phyloP scores from a whole-genome alignment of 139 green algal genomes.

The Nannochloris sp. region DNA sequence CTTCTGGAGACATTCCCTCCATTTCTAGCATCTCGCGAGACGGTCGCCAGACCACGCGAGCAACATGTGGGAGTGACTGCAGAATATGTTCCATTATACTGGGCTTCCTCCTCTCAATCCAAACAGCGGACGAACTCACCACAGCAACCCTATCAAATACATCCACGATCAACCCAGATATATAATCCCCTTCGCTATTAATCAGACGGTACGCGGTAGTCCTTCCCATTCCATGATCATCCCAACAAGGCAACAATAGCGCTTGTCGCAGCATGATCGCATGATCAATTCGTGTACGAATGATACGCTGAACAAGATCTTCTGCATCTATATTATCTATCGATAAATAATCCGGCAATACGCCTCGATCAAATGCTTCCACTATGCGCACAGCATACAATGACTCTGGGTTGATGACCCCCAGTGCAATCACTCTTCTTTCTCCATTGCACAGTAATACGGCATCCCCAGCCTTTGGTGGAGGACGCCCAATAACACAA shows the following conservation, averaged over 20 bases:
- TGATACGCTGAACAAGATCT: neutral
- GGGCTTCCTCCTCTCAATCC: constrained; percentile 30
- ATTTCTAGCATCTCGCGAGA: constrained; percentile 45
- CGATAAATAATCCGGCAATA: neutral
- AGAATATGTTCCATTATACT: constrained; percentile 13
- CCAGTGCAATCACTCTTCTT: constrained; percentile 50
- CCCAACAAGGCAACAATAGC: constrained; percentile 30
- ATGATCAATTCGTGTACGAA: constrained; percentile 12
- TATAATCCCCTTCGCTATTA: constrained; percentile 77
- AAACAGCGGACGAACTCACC: constrained; percentile 35
- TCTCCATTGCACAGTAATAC: constrained; percentile 50
- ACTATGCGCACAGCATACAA: constrained; percentile 62
- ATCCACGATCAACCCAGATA: constrained; percentile 61
- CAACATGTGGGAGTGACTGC: neutral
- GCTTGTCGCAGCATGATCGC: constrained; percentile 34
- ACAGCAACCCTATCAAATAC: constrained; percentile 21
- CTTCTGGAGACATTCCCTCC: constrained; percentile 37
- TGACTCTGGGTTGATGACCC: constrained; percentile 67
- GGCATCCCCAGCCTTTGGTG: constrained; percentile 39
- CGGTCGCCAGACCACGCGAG: constrained; percentile 48
- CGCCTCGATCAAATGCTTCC: neutral
- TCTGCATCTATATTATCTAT: neutral
- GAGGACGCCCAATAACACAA: constrained; percentile 39
- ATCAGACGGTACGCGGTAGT: constrained; percentile 57
- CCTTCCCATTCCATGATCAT: neutral